Evolutionary conservation across 1,284 basidiomycete species (phyloP).

Genomic region (Tilletia horrida): DNA sequence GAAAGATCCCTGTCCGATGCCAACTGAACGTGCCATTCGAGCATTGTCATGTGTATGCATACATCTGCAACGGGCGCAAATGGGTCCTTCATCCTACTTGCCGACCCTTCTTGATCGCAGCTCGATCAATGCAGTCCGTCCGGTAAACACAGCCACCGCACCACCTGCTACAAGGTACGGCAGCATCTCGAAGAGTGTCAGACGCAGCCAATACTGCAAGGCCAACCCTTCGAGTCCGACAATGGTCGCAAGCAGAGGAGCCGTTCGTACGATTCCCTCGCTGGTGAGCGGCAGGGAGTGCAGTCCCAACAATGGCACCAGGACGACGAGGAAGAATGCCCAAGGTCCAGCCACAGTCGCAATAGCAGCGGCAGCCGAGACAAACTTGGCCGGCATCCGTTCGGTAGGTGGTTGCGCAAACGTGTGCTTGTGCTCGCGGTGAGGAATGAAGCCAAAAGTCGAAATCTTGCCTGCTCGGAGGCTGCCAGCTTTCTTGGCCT

Average conservation of each 20-base stretch:
- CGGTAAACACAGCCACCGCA: slow-evolving; percentile 34
- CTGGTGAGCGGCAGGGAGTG: slow-evolving; percentile 23
- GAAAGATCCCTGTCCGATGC: too few relatives aligned
- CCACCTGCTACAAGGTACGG: slow-evolving; percentile 34
- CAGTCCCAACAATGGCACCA: slow-evolving; percentile 18
- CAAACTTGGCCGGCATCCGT: slow-evolving; percentile 39
- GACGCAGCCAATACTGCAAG: slow-evolving; percentile 36
- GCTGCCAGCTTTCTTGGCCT: slow-evolving; percentile 10
- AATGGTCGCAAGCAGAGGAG: slow-evolving; percentile 29
- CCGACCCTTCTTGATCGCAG: slow-evolving; percentile 19
- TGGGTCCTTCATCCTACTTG: too few relatives aligned
- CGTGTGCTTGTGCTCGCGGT: slow-evolving; percentile 37
- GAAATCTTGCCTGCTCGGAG: background rate
- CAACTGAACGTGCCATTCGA: too few relatives aligned
- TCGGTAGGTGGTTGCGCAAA: slow-evolving; percentile 39
- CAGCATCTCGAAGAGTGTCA: slow-evolving; percentile 45
- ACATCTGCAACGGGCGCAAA: too few relatives aligned
- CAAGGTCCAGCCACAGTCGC: slow-evolving; percentile 37
- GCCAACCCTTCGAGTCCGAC: slow-evolving; percentile 35
- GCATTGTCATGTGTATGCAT: too few relatives aligned
- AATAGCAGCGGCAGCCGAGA: slow-evolving; percentile 32
- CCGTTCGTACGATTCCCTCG: slow-evolving; percentile 19
- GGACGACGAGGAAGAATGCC: slow-evolving; percentile 28
- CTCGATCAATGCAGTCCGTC: slow-evolving; percentile 35
- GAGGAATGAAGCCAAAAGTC: slow-evolving; percentile 5